Evolutionary conservation across 2,329 filamentous ascomycete species (phyloP), one percentile per base, ranked within the genome.

Genomic region (Rutstroemia sp.): DNA sequence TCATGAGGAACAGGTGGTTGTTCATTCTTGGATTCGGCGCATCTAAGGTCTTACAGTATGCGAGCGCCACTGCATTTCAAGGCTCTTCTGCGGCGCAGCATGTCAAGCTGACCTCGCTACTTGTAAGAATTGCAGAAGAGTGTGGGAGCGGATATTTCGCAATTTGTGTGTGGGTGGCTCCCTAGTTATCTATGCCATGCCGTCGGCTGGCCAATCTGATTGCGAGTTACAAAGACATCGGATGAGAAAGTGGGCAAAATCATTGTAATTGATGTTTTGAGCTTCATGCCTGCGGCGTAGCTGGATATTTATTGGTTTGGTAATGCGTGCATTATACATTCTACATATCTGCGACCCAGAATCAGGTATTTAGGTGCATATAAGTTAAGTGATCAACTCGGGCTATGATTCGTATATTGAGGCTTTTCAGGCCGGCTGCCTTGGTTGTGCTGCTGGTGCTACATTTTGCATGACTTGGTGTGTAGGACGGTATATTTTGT

Each of bases 21-120:
- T 48, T 18, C 23, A 14, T 48, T 47, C 9, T 9, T 14, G 14
- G 46, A 23, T 10, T 19, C 9, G 47, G 25, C 23, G 14, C 25
- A 19, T 14, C 23, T 23, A 23, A 21, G 25, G 49, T 23, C 10
- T 30, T 30, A 30, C 27, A 30, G 8, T 30, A 30, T 10, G 27
- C 9, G 27, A 10, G 10, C 27, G 27, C 27, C 25, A 49, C 10
- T 49, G 6, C 25, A 19, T 5, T 46, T 19, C n/a, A 34, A 18
- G 23, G 9, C n/a, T 12, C 18, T 6, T 12, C 42, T 34, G 19
- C 51, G 51, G 51, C 51, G 51, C 42, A 48, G 51, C 27, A 38
- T 23, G 16, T 48, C 19, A 53, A 38, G 51, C 51, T 53, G 51
- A 53, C 51, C 25, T 48, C 51, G 47, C 39, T 37, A 12, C 21